Base-by-base conservation (phyloP, 1,284 basidiomycete genomes). In the Moesziomyces globuligerus region DNA sequence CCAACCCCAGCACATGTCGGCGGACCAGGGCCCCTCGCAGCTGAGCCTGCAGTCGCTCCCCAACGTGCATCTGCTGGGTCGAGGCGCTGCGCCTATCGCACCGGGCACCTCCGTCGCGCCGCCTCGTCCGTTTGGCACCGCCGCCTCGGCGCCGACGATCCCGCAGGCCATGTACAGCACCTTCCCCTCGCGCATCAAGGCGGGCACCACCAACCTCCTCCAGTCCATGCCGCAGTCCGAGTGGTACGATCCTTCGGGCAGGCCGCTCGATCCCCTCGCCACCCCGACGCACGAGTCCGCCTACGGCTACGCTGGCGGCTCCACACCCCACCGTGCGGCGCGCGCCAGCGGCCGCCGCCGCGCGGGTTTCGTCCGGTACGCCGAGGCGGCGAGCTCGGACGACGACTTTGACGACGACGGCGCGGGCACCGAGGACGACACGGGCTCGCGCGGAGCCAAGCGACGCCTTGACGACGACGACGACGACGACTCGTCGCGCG, bases 121-220 rank as follows among this genome's bases (percentile, higher is more conserved):
- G 17, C 52, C 48, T 24, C 46, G 67, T 36, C 45, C 60, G 4
- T 64, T 44, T 28, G 67, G 67, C 17, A 58, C 69, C 1, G 62
- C 69, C 28, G 57, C 62, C 2, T 50, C 48, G 2, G 37, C 21
- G n/a, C 48, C 62, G 21, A 66, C 62, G 41, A 24, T 72, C 15
- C 69, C 74, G 0, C 95, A 98, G 82, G 93, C 91, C 0, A 83
- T 89, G 20, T 87, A 89, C 67, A 90, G 92, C 1, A 91, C 92
- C 1, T 98, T 96, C 83, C 86, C 93, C 0, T 91, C 94, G 6
- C 88, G 94, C n/a, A 85, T 98, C 53, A 89, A 91, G n/a, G 94
- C 94, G 0, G 95, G 95, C 24, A 88, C 90, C 7, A 91, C 92
- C 1, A 88, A 92, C 3, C 87, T 98, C 64, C 87, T 98, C 83